Base-by-base conservation (phyloP, 345 rosid species). In the Camelina sativa region DNA sequence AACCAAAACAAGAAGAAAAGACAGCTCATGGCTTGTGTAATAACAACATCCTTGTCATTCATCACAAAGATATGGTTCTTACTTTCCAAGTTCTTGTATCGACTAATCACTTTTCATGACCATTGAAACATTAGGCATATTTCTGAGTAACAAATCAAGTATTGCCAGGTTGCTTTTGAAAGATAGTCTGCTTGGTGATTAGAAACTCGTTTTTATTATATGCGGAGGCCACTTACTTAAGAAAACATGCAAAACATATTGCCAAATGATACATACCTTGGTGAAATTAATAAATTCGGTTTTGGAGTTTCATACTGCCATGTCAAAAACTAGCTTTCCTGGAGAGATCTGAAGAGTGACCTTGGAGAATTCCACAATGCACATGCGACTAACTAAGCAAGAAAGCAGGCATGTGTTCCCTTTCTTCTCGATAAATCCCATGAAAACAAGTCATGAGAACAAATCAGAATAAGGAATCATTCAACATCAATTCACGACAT, bases 391-490 rank as follows among this genome's bases (percentile, higher is more conserved):
- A 51, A 38, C 52, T 50, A 16, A 51, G 53, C 62, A 72, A 11
- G 19, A 48, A 48, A 11, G 69, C 8, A 62, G 44, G 35, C 30
- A 65, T 34, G 5, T 48, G 59, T 48, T 41, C 11, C 61, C 43
- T 52, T 41, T 62, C 54, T 41, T 16, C 54, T 69, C 64, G 9
- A 69, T 73, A n/a, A 19, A 19, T 28, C 20, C 25, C 47, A 43
- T 53, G 19, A 51, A 72, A 72, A 44, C 23, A 72, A 62, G 23
- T 63, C 69, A 69, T 62, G 47, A 13, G 25, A 73, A 28, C 55
- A 73, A 12, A 64, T 19, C 55, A 63, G 13, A 64, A 32, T 5
- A 53, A 17, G 48, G 48, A 73, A 54, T 53, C 56, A 64, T 10
- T 9, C 41, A 38, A 64, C 51, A 53, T 20, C 19, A 11, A 37